phyloP scores from a whole-genome alignment of 495 filamentous ascomycete genomes.

The Tirmania nivea region DNA sequence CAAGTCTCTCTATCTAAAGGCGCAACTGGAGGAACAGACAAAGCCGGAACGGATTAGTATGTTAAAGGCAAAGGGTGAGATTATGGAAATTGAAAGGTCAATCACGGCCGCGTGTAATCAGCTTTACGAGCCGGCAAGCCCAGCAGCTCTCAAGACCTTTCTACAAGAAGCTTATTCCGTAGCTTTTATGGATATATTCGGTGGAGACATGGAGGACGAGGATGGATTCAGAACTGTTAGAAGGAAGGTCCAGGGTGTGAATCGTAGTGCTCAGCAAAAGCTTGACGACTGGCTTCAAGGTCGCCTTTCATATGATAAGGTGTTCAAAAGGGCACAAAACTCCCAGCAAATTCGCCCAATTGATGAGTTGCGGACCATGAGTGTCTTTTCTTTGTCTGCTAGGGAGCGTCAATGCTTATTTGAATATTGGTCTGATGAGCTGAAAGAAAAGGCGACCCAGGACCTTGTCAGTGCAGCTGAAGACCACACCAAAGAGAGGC shows the following conservation, averaged over 20 bases:
- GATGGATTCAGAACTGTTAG: not conserved
- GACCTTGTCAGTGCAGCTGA: conserved; percentile 7
- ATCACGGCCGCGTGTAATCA: not conserved
- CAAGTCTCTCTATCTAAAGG: conserved; percentile 27
- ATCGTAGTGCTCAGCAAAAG: not conserved
- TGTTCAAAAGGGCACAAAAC: not conserved
- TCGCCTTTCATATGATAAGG: conserved; percentile 15
- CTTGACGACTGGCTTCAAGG: conserved; percentile 4
- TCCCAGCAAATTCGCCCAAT: not conserved
- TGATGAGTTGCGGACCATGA: too few relatives aligned
- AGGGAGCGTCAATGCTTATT: not conserved
- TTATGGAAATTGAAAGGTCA: not conserved
- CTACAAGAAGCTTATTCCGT: not conserved
- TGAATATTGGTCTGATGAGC: conserved; percentile 19
- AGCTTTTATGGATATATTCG: not conserved
- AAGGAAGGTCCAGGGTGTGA: not conserved
- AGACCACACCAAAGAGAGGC: not conserved
- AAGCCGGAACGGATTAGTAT: conserved; percentile 20
- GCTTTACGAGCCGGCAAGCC: not conserved
- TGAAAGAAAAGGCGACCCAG: conserved; percentile 9
- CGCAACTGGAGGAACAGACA: conserved; percentile 19
- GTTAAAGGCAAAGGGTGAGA: not conserved
- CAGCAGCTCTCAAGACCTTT: not conserved
- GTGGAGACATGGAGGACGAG: not conserved
- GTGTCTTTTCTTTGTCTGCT: too few relatives aligned